phyloP scores from a whole-genome alignment of 2,329 filamentous ascomycete species.

The Hypoxylon sp. region DNA sequence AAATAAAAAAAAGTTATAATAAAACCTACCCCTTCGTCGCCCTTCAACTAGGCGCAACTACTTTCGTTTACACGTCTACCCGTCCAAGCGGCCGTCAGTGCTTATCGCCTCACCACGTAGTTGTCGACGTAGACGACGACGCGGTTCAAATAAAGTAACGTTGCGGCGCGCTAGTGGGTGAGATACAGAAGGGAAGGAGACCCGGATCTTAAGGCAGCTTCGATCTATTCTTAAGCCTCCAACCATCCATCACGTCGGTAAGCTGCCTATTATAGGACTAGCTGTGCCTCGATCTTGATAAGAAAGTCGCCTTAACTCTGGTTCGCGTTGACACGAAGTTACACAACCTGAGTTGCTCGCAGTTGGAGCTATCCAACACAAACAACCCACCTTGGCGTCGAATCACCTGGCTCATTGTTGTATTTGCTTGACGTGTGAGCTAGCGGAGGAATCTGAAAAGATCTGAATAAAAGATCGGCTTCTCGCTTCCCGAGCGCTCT shows the following conservation, averaged over 20 bases:
- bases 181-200: conserved; percentile 30
- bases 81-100: conserved; percentile 36
- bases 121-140: conserved; percentile 26
- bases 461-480: conserved; percentile 29
- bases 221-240: conserved; percentile 30
- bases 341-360: conserved; percentile 10
- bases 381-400: conserved; percentile 28
- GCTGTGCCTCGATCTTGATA: conserved; percentile 37
- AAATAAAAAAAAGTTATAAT: conserved; percentile 22
- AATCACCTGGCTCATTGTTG: conserved; percentile 35
- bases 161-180: conserved; percentile 38
- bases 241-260: conserved; percentile 19
- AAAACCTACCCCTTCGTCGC: conserved; percentile 17
- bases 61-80: conserved; percentile 21
- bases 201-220: conserved; percentile 27
- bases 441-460: conserved; percentile 9
- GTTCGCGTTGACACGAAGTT: conserved; percentile 26
- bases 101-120: conserved; percentile 39
- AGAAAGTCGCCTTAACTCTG: conserved; percentile 20
- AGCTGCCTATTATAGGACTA: conserved; percentile 29
- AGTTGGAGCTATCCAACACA: conserved; percentile 37
- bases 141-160: conserved; percentile 40
- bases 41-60: neutral
- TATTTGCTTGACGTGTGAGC: conserved; percentile 29
- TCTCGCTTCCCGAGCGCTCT: conserved; percentile 25